Evolutionary conservation across 2,329 filamentous ascomycete species (phyloP), one percentile per base, ranked within the genome.

Genomic region (Aureobasidium sp.): DNA sequence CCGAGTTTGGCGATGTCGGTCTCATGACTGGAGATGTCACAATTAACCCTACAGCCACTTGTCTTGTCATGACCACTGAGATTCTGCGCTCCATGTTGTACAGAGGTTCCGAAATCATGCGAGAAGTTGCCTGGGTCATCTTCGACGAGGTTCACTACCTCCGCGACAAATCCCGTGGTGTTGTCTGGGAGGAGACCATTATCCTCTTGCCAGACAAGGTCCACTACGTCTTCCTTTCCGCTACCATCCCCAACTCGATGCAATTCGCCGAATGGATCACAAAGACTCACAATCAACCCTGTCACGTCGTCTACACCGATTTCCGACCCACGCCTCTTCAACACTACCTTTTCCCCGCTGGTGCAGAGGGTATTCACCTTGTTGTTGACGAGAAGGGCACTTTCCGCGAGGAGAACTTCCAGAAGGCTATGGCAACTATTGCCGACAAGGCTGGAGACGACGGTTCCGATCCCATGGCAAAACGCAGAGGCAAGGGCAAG

Each of bases 91-190:
- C 93, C 20, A 99, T 99, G 94, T 75, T 99, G 77, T 99, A 99
- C 76, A 85, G 94, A 68, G 94, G 94, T 64, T 97, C 94, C 0
- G 94, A 99, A 78, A 97, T 99, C 67, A 99, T 99, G 93, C 91
- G 94, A 68, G 94, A 99, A 78, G 95, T 99, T 1, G 92, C 89
- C 15, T 99, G 94, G 94, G 95, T 99, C 1, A 81, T 99, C 2
- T 99, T 99, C 69, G 94, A 99, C 76, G 94, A 99, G 76, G 96
- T 99, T 65, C 94, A 99, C 76, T 99, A 99, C 77, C 88, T 99
- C 86, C 87, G 94, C 71, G 94, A 99, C 76, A 95, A 95, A 76
- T 80, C 86, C 56, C 84, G 94, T 76, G 94, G 94, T 79, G 94
- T 99, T 0, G 94, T 99, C 2, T 99, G 94, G 94, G 94, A 99